phyloP scores from a whole-genome alignment of 1,284 basidiomycete genomes.

The Anthracocystis panici-leucophaei region DNA sequence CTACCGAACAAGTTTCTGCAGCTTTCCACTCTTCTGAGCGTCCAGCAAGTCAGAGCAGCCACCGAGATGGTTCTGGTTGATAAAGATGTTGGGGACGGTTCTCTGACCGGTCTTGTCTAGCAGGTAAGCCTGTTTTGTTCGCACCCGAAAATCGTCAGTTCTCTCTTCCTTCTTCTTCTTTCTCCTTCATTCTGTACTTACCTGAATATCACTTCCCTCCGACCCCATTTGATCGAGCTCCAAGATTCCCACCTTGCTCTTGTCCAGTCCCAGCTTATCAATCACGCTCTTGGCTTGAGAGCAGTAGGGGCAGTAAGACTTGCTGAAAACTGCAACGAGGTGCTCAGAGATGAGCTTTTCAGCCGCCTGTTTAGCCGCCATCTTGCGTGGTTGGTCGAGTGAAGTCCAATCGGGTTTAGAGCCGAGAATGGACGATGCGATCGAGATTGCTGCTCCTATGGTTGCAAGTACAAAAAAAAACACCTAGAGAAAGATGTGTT shows the following conservation, averaged over 20 bases:
- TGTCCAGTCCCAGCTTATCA: constrained; percentile 60
- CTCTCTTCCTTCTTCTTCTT: not conserved
- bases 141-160: not conserved
- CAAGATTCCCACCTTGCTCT: constrained; percentile 64
- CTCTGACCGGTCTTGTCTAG: constrained; percentile 70
- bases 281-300: constrained; percentile 69
- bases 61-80: constrained; percentile 70
- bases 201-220: constrained; percentile 65
- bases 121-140: constrained; percentile 65
- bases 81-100: constrained; percentile 71
- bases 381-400: constrained; percentile 36
- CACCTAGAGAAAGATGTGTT: constrained; percentile 8
- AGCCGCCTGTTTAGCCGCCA: constrained; percentile 68
- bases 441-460: constrained; percentile 44
- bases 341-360: constrained; percentile 67
- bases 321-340: constrained; percentile 70
- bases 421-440: constrained; percentile 8
- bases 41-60: constrained; percentile 65
- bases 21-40: constrained; percentile 64
- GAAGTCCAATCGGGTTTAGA: constrained; percentile 7
- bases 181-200: constrained; percentile 20
- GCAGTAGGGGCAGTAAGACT: constrained; percentile 69
- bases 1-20: constrained; percentile 64
- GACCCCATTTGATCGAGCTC: constrained; percentile 69
- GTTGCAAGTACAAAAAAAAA: constrained; percentile 2